Conservation (phyloP, 2,329 filamentous ascomycete genomes). For the Fusarium bactridioides region DNA sequence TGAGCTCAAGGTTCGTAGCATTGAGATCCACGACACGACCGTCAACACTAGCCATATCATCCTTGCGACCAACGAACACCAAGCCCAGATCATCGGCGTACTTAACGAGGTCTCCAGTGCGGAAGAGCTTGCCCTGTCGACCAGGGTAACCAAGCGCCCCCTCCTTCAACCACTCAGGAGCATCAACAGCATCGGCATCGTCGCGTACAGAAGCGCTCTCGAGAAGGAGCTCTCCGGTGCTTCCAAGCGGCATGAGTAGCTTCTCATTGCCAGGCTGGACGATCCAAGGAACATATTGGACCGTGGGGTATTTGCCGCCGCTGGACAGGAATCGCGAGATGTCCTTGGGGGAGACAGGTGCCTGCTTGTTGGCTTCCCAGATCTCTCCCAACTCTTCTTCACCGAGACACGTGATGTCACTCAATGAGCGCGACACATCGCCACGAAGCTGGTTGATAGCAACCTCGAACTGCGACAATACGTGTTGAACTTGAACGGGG, state of each 20-base stretch:
- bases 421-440: slow-evolving; percentile 40
- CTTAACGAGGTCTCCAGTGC: slow-evolving; percentile 39
- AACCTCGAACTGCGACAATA: slow-evolving; percentile 59
- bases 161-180: slow-evolving; percentile 36
- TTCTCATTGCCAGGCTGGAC: slow-evolving; percentile 38
- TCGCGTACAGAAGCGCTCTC: slow-evolving; percentile 38
- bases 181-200: slow-evolving; percentile 1
- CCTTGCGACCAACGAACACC: slow-evolving; percentile 35
- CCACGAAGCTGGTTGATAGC: slow-evolving; percentile 59
- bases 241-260: slow-evolving; percentile 43
- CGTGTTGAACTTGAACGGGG: slow-evolving; percentile 59
- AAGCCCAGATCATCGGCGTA: slow-evolving; percentile 36
- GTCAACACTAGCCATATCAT: slow-evolving; percentile 33
- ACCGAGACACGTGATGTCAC: slow-evolving; percentile 47
- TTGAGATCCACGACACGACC: slow-evolving; percentile 39
- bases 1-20: slow-evolving; percentile 34
- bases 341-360: slow-evolving; percentile 19
- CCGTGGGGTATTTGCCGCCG: slow-evolving; percentile 35
- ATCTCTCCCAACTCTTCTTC: slow-evolving; percentile 50
- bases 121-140: slow-evolving; percentile 34
- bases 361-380: slow-evolving; percentile 39
- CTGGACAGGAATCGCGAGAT: slow-evolving; percentile 24
- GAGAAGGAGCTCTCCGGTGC: slow-evolving; percentile 49
- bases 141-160: slow-evolving; percentile 24
- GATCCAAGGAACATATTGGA: slow-evolving; percentile 41